These are phyloP conservation scores for Cladosporium oxysporum DNA, from an alignment of 2,329 filamentous ascomycete genomes.

Conservation along the genomic window DNA sequence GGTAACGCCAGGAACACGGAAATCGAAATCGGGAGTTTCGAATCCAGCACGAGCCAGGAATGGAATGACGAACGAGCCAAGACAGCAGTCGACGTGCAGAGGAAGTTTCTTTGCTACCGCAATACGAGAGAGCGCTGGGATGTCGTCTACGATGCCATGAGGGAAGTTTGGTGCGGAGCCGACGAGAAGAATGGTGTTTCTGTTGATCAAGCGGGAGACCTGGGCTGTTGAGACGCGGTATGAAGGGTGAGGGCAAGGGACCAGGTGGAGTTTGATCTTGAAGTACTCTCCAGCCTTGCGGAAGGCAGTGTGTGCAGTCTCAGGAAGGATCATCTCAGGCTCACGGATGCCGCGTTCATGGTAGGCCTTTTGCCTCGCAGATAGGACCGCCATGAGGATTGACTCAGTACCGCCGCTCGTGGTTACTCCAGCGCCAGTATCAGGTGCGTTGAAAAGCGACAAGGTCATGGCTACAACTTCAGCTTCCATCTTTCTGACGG, in stretches of 20 bases:
- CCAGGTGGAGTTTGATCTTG: slow-evolving; percentile 90
- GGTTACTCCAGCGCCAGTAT: slow-evolving; percentile 81
- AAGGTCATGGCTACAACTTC: slow-evolving; percentile 93
- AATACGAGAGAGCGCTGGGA: slow-evolving; percentile 77
- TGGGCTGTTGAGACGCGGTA: slow-evolving; percentile 81
- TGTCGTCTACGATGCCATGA: slow-evolving; percentile 97
- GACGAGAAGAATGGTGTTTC: slow-evolving; percentile 90
- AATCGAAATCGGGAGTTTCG: slow-evolving; percentile 85
- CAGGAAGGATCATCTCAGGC: slow-evolving; percentile 96
- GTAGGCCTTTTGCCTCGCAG: slow-evolving; percentile 85
- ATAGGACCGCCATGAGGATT: slow-evolving; percentile 92
- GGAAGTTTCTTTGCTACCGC: slow-evolving; percentile 78
- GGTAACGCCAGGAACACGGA: slow-evolving; percentile 89
- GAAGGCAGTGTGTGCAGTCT: slow-evolving; percentile 95
- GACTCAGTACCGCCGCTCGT: slow-evolving; percentile 95
- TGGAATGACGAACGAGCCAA: slow-evolving; percentile 92
- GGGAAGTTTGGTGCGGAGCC: slow-evolving; percentile 97
- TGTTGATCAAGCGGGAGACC: slow-evolving; percentile 83
- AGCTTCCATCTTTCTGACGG: slow-evolving; percentile 98
- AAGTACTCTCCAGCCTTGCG: slow-evolving; percentile 95
- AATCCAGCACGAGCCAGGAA: slow-evolving; percentile 94
- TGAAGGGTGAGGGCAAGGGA: slow-evolving; percentile 78
- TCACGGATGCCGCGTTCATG: slow-evolving; percentile 83
- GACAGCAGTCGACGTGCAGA: slow-evolving; percentile 95
- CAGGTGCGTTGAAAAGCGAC: slow-evolving; percentile 79